A percentile compares a stretch with the other conserved stretches of the same genome.
Evolutionary conservation across 106 monocot species (phyloP).

Genomic region (Cymbidium sinense): DNA sequence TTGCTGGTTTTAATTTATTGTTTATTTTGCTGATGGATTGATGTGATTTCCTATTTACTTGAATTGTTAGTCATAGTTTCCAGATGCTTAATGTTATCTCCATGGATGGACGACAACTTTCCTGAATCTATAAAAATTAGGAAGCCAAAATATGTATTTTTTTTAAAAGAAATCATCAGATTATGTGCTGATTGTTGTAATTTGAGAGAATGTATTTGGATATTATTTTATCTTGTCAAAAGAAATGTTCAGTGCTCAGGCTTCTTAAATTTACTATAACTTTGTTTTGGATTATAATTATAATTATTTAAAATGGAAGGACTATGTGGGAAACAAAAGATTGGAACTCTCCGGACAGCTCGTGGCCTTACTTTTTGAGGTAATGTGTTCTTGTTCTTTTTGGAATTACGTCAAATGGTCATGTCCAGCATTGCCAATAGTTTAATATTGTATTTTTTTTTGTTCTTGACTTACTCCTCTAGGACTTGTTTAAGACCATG

Average conservation of each 20-base stretch:
- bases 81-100: neutral
- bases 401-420: neutral
- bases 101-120: neutral
- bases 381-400: slow-evolving; percentile 4
- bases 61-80: neutral
- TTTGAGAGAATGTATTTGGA: neutral
- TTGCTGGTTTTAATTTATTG: too few species aligned
- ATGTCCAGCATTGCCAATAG: neutral
- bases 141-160: neutral
- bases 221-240: neutral
- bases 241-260: neutral
- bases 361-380: slow-evolving; percentile 94
- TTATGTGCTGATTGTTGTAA: neutral
- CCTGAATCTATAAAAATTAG: neutral
- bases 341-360: slow-evolving; percentile 96
- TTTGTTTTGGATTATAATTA: neutral
- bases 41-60: neutral
- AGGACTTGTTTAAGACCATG: slow-evolving; percentile 98
- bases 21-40: too few species aligned
- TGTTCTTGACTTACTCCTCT: slow-evolving; percentile 7
- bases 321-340: slow-evolving; percentile 98
- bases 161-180: neutral
- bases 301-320: slow-evolving; percentile 31
- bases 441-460: neutral
- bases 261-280: neutral